Conservation (phyloP, 345 rosid genomes). For the Moringa oleifera region DNA sequence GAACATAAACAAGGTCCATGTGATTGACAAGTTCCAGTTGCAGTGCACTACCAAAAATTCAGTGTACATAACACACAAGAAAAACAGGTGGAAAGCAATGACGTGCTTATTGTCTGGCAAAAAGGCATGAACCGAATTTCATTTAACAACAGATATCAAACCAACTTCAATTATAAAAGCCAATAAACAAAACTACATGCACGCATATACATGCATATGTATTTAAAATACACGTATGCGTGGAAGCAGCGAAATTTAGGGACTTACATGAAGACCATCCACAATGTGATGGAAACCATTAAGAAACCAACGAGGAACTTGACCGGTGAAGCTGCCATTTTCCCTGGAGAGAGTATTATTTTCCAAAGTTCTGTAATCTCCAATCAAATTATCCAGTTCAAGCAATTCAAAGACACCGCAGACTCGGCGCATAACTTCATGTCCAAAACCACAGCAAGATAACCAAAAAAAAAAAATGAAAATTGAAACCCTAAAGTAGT, state of each 20-base stretch:
- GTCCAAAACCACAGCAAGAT: constrained; percentile 1
- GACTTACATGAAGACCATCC: constrained; percentile 90
- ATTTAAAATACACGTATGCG: background rate
- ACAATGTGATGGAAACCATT: constrained; percentile 60
- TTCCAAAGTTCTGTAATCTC: constrained; percentile 8
- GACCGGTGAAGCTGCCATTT: constrained; percentile 92
- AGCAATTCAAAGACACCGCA: constrained; percentile 17
- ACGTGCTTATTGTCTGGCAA: background rate
- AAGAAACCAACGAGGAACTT: constrained; percentile 86
- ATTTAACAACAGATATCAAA: background rate
- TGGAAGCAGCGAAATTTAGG: background rate
- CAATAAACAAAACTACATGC: background rate
- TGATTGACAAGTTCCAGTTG: constrained; percentile 3
- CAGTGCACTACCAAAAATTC: no score
- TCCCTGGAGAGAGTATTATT: constrained; percentile 11
- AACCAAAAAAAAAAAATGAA: constrained; percentile 5
- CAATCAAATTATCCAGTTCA: constrained; percentile 23
- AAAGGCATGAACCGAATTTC: background rate
- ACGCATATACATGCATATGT: background rate
- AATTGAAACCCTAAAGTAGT: constrained; percentile 19
- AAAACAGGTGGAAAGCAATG: background rate
- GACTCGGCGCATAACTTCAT: constrained; percentile 32
- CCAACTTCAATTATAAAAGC: background rate
- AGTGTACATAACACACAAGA: background rate
- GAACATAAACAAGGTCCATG: constrained; percentile 3